Evolutionary conservation across 2,329 filamentous ascomycete genomes (phyloP).

Genomic region (Colletotrichum sp.): DNA sequence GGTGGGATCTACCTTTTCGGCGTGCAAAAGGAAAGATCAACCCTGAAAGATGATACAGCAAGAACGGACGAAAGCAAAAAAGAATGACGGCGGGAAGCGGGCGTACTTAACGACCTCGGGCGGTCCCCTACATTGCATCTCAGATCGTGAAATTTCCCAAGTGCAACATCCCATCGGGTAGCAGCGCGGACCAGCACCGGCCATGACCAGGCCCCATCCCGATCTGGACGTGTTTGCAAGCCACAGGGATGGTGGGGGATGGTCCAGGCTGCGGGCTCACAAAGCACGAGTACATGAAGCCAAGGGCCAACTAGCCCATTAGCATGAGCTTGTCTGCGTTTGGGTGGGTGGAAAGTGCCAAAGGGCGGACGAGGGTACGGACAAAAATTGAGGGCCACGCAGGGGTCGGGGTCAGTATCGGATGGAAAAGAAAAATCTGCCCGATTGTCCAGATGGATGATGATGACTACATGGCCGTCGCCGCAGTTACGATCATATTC

Average conservation of each 20-base stretch:
- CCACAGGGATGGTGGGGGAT: slow-evolving; percentile 2
- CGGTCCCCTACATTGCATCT: not conserved
- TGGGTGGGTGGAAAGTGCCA: not conserved
- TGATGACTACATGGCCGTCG: not conserved
- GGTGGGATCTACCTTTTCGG: not conserved
- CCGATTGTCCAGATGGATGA: not conserved
- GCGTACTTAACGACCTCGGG: not conserved
- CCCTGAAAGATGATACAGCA: not conserved
- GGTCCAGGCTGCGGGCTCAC: not conserved
- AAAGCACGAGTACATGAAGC: not conserved
- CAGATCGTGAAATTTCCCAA: not conserved
- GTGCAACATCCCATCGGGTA: slow-evolving; percentile 1
- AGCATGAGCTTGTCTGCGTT: slow-evolving; percentile 7
- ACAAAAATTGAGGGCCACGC: not conserved
- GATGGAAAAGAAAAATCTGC: not conserved
- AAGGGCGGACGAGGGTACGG: not conserved
- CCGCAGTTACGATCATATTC: not conserved
- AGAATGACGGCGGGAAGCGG: not conserved
- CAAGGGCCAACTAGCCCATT: not conserved
- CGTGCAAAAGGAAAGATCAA: not conserved
- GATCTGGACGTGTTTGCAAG: not conserved
- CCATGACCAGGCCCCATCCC: not conserved
- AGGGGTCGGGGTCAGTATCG: not conserved
- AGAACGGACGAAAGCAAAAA: not conserved
- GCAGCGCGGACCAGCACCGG: not conserved